These are phyloP conservation scores for Glomus cerebriforme DNA, from an alignment of 192 early-diverging fungal genomes.

Conservation along the genomic window DNA sequence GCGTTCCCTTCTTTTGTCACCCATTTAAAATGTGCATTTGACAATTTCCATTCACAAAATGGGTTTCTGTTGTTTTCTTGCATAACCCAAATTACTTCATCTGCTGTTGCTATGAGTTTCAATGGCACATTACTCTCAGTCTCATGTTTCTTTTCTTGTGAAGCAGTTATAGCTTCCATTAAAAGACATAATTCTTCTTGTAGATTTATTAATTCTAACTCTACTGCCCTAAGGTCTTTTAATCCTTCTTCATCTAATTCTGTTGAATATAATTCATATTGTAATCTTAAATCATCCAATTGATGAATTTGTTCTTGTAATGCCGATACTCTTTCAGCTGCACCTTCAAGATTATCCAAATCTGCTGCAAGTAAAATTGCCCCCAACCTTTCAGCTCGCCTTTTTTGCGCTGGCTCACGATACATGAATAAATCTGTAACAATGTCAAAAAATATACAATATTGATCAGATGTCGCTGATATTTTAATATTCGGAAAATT, in stretches of 20 bases:
- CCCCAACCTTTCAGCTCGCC: conserved; percentile 67
- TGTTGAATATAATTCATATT: conserved; percentile 35
- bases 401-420: conserved; percentile 76
- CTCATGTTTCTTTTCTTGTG: conserved; percentile 59
- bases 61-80: conserved; percentile 61
- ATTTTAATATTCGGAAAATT: conserved; percentile 76
- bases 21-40: conserved; percentile 64
- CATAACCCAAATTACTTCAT: conserved; percentile 78
- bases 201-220: conserved; percentile 31
- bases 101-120: conserved; percentile 55
- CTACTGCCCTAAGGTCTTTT: conserved; percentile 34
- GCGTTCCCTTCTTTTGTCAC: conserved; percentile 87
- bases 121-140: conserved; percentile 59
- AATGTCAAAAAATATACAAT: conserved; percentile 69
- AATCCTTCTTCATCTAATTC: conserved; percentile 33
- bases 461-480: conserved; percentile 77
- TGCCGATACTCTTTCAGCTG: conserved; percentile 53
- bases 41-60: conserved; percentile 72
- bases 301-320: conserved; percentile 66
- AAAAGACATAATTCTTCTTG: conserved; percentile 72
- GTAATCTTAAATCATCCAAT: conserved; percentile 37
- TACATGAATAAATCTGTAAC: conserved; percentile 81
- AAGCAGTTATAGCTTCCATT: conserved; percentile 65
- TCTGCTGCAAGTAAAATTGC: conserved; percentile 82
- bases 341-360: conserved; percentile 65